Evolutionary conservation across 768 basidiomycete species (phyloP), one percentile per base, ranked within the genome.

Genomic region (Trametes cinnabarina): DNA sequence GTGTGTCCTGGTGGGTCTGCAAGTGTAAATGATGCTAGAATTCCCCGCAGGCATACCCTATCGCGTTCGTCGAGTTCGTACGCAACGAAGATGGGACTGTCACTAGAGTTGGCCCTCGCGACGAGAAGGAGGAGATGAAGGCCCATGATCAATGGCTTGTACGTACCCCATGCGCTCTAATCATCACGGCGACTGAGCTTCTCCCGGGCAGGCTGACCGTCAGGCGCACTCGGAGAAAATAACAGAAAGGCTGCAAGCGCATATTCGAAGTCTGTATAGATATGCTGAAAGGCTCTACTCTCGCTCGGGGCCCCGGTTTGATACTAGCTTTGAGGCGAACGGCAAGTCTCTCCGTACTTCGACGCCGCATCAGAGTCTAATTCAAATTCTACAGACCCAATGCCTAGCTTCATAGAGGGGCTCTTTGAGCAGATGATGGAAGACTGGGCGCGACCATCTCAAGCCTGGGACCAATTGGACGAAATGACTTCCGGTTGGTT

Each of bases 61-160:
- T 95, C 39, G 94, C 87, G 0, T 98, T 82, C 70, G 70, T 94
- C n/a, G 88, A 94, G 69, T 85, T 84, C 55, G 63, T 77, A 6
- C 76, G 80, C 58, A 78, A 75, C 20, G 71, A 80, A 73, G 60
- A 80, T 77, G 68, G 60, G 68, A 59, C 73, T 73, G n/a, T 76
- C 82, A 46, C 44, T 2, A 56, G 35, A 39, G 3, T 57, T 53
- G 84, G 88, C 4, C 89, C 92, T 2, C 73, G 86, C 69, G 82
- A 80, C 56, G 84, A 84, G 64, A 81, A 75, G 41, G 94, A 94
- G 53, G 93, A 97, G 70, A 72, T 69, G 20, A 72, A 68, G 28
- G 72, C 78, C 12, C 77, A 82, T 20, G 84, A 86, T 28, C 66
- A 76, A 48, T 97, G 94, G 94, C 79, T 81, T 76, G 93, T 92